Evolutionary conservation across 139 green algal species (phyloP), one percentile per base, ranked within the genome.

Genomic region (Chlorella vulgaris): DNA sequence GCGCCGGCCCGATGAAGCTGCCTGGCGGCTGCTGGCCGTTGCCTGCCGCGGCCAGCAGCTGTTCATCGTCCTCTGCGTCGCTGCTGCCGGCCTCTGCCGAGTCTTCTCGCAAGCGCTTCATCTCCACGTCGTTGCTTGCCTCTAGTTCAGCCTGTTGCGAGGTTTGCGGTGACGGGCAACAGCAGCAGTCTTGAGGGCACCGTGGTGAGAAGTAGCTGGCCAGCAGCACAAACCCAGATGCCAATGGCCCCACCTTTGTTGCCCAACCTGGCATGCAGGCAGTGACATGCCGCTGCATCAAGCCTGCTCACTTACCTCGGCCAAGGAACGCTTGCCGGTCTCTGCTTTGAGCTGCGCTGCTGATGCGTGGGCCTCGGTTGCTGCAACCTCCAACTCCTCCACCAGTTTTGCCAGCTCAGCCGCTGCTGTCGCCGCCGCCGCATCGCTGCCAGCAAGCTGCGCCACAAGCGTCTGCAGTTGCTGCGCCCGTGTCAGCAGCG

Each of bases 251-350:
- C n/a, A n/a, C n/a, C n/a, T n/a, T n/a, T n/a, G n/a, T n/a, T n/a
- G n/a, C n/a, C n/a, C n/a, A n/a, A n/a, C n/a, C n/a, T n/a, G n/a
- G n/a, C n/a, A n/a, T n/a, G n/a, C n/a, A n/a, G n/a, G n/a, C n/a
- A n/a, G n/a, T n/a, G n/a, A n/a, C n/a, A n/a, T n/a, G n/a, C n/a
- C n/a, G n/a, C n/a, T n/a, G n/a, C n/a, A n/a, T n/a, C n/a, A n/a
- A n/a, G n/a, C n/a, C 58, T 31, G 58, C 21, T 29, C 24, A n/a
- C 61, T 22, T 60, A 91, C 90, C 85, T 94, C 85, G 0, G 60
- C 67, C 4, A 73, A 91, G 26, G 82, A 87, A 10, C 92, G 92
- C 69, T 96, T 96, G 6, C 85, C 53, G 1, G 87, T 81, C 78
- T 96, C 93, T 21, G 73, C 83, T 76, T 93, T 85, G 10, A 80